Base-by-base conservation (phyloP, 148 eudicot genomes). In the Simmondsia chinensis region DNA sequence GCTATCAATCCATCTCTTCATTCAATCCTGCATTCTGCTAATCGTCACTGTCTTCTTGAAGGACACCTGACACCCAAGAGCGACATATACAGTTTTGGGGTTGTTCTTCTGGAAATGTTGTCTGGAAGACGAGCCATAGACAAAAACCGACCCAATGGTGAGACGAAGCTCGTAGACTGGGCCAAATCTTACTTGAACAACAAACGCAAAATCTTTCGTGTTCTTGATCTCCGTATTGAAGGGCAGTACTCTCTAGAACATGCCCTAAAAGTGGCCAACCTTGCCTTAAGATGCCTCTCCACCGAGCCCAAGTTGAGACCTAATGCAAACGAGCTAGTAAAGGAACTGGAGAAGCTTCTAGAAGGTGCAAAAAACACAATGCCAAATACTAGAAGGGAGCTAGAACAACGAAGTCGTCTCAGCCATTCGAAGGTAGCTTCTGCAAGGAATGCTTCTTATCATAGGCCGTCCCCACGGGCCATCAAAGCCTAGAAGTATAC, bases 251-350 rank as follows among this genome's bases (percentile, higher is more conserved):
- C 73, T 4, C 11, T 59, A 3, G 65, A 53, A 19, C 59, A 52
- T 12, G 63, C 69, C 9, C 25, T 57, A 15, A 62, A 44, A 37
- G 66, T 59, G 12, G 77, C 72, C 17, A 38, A 46, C 25, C 50
- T 72, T 39, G 60, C 59, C 6, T 46, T 57, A 14, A 62, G 41
- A 41, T 72, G 77, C 50, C 58, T 72, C n/a, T 57, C 62, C 2
- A 39, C 35, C 18, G 72, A 66, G 5, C 69, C 77, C 21, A 62
- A 54, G 31, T 27, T 26, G 20, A 62, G 77, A 46, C 77, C 77
- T 8, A 50, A 33, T 30, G 59, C 63, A 42, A 61, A 43, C 7
- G 66, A 57, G 34, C 34, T 72, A 11, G 68, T 66, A 9, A 66
- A 57, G 45, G 68, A 54, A 7, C 26, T 71, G 34, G 65, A 71